Evolutionary conservation across 2,329 filamentous ascomycete genomes (phyloP).

Genomic region (Colletotrichum costaricense): DNA sequence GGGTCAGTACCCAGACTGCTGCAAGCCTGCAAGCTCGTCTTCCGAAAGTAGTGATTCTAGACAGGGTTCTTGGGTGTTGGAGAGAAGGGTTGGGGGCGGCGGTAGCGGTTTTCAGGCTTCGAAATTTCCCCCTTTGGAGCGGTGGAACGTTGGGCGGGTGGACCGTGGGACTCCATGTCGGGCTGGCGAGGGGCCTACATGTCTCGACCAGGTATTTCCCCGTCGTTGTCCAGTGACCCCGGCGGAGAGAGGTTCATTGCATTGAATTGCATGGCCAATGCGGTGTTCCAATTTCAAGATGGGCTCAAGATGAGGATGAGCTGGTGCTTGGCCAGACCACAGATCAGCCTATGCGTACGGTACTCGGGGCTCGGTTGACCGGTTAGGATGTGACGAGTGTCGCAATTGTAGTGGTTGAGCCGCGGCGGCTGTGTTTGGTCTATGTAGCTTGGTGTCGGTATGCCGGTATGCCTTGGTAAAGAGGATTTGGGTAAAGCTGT

Average conservation of each 20-base stretch:
- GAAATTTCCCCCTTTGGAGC: slow-evolving; percentile 20
- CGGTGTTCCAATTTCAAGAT: slow-evolving; percentile 30
- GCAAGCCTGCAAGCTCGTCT: slow-evolving; percentile 3
- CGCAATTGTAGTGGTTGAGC: background rate
- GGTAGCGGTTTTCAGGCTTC: slow-evolving; percentile 14
- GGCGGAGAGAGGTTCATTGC: slow-evolving; percentile 24
- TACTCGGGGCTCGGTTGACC: slow-evolving; percentile 13
- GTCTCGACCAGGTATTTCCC: slow-evolving; percentile 19
- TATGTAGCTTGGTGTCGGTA: background rate
- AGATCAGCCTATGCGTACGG: background rate
- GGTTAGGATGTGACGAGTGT: background rate
- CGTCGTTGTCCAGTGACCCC: slow-evolving; percentile 28
- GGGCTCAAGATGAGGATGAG: slow-evolving; percentile 19
- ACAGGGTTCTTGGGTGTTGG: slow-evolving; percentile 17
- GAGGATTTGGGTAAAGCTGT: background rate
- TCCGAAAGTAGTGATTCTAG: slow-evolving; percentile 18
- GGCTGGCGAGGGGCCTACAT: slow-evolving; percentile 22
- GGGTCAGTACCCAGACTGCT: too few relatives aligned
- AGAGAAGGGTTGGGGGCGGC: slow-evolving; percentile 2
- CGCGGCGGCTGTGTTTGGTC: background rate
- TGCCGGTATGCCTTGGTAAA: background rate
- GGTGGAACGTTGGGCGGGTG: slow-evolving; percentile 24
- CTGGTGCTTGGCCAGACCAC: slow-evolving; percentile 17
- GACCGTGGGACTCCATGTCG: slow-evolving; percentile 6
- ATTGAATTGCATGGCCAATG: slow-evolving; percentile 34